phyloP scores from a whole-genome alignment of 345 rosid genomes.

The Salix brachista region DNA sequence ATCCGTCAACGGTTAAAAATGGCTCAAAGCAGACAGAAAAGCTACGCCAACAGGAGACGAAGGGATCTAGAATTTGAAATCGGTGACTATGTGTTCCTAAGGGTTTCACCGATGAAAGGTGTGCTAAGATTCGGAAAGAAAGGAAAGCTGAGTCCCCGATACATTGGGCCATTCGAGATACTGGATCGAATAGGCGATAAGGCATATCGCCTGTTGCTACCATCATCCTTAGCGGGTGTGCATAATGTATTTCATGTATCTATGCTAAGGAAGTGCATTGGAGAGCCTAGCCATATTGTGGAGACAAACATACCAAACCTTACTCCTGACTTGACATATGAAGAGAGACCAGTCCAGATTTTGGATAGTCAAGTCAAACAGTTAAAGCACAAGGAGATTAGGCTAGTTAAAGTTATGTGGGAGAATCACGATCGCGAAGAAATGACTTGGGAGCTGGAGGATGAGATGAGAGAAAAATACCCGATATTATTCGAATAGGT shows the following conservation, averaged over 20 bases:
- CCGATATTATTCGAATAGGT: too few species aligned
- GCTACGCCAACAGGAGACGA: neutral
- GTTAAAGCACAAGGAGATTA: too few species aligned
- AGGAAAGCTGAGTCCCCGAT: neutral
- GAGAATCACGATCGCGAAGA: too few species aligned
- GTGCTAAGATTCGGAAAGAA: slow-evolving; percentile 1
- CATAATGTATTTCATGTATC: neutral
- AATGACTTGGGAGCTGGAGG: too few species aligned
- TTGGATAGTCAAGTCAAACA: too few species aligned
- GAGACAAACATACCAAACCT: neutral
- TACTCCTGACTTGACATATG: neutral
- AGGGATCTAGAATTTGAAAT: neutral
- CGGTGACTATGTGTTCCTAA: neutral
- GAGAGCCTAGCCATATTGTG: neutral
- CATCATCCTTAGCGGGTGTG: neutral
- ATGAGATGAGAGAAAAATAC: too few species aligned
- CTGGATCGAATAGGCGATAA: neutral
- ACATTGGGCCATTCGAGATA: too few species aligned
- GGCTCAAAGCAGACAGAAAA: neutral
- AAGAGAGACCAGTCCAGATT: neutral
- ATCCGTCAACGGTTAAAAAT: neutral
- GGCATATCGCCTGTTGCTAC: neutral
- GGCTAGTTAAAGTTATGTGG: too few species aligned
- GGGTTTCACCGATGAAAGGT: neutral
- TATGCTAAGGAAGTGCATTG: neutral